Base-by-base conservation (phyloP, 2,329 filamentous ascomycete genomes). In the Stagonosporopsis tanaceti region DNA sequence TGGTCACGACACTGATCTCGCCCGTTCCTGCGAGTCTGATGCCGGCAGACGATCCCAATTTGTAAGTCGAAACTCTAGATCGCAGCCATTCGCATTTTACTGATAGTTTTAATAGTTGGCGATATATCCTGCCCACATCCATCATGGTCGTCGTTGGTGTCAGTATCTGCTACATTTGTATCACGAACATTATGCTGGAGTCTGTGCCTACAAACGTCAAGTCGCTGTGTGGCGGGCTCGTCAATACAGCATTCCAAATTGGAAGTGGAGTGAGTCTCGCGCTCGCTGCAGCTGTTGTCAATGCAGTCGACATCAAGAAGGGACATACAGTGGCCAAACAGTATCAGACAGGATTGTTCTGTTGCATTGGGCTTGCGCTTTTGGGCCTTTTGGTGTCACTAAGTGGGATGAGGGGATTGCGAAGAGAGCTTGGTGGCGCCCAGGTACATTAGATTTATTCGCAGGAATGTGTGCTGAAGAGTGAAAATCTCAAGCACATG, bases 171-270 rank as follows among this genome's bases (percentile, higher is more conserved):
- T 56, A 56, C 34, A 50, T 56, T 4, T 50, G 46, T 27, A 50
- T 45, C 41, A 46, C 46, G 22, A 56, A 56, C 40, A 56, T 56
- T 24, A 56, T 50, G 47, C 52, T 55, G 4, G 52, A 55, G 32
- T 55, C 47, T 12, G 46, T 56, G 7, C 47, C 40, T 5, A 56
- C 47, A 11, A 50, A 56, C 11, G 47, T 50, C n/a, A 56, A 50
- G 28, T 50, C 53, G 2, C 32, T 56, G 17, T 56, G 46, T 11
- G 53, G 53, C 15, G 47, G 53, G 6, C 40, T 56, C 1, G 46
- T 55, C 32, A 55, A 55, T 24, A 55, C 52, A 2, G 52, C 47
- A 1, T 56, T 56, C 28, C 53, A 56, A 35, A 56, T 56, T 20
- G 53, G 46, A 4, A 46, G 32, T 3, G 53, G 53, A 2, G 53